Evolutionary conservation across 768 basidiomycete species (phyloP).

Genomic region (Leccinum broughii): DNA sequence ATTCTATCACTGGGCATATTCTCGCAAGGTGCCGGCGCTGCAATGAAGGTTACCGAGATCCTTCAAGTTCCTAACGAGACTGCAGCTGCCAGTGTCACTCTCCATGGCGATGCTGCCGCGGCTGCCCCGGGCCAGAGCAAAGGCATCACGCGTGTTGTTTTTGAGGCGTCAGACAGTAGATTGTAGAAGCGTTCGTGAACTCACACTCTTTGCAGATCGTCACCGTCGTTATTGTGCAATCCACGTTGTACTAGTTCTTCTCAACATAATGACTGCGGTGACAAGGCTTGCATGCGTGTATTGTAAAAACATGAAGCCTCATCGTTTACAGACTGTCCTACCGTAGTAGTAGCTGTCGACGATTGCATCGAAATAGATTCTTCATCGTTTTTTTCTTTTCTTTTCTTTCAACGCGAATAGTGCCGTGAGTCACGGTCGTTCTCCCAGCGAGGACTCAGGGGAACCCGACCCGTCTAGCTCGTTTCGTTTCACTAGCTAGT

Average conservation of each 20-base stretch:
- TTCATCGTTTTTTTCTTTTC: too few relatives aligned
- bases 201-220: conserved; percentile 54
- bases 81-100: conserved; percentile 45
- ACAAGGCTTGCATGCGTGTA: too few relatives aligned
- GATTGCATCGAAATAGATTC: too few relatives aligned
- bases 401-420: too few relatives aligned
- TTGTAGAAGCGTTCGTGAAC: conserved; percentile 4
- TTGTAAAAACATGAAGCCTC: too few relatives aligned
- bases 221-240: conserved; percentile 87
- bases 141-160: conserved; percentile 74
- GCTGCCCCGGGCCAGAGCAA: conserved; percentile 59
- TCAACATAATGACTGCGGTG: background rate
- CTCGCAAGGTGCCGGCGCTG: conserved; percentile 89
- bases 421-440: too few relatives aligned
- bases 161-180: conserved; percentile 54
- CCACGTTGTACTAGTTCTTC: conserved; percentile 34
- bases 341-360: too few relatives aligned
- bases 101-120: conserved; percentile 77
- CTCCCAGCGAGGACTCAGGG: too few relatives aligned
- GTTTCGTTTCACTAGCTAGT: background rate
- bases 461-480: conserved; percentile 12
- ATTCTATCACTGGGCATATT: conserved; percentile 71
- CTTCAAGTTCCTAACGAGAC: conserved; percentile 60
- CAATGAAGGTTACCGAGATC: conserved; percentile 98
- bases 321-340: too few relatives aligned